Evolutionary conservation across 164 flowering plant genomes (phyloP), one percentile per base, ranked within the genome.

Genomic region (Brasenia schreberi): DNA sequence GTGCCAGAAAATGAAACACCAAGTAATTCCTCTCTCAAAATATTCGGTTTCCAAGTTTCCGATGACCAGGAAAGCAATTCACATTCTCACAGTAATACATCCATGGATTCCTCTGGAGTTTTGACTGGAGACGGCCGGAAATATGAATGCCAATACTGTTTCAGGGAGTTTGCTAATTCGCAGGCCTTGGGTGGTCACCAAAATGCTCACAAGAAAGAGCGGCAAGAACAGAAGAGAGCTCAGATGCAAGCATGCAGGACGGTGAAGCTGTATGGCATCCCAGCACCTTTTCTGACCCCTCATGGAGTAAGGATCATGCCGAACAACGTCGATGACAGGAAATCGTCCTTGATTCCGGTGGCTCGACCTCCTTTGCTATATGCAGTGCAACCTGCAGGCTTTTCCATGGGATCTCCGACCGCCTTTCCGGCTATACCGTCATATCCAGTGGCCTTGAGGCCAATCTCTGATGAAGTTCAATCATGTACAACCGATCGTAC

Each of bases 131-230:
- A 79, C 61, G 83, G 79, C 72, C 82, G 97, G 65, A 92, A 86
- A 73, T 90, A 79, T 81, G 97, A 88, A 90, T 92, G 98, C 71
- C 98, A 92, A 69, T 92, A 90, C 77, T 92, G 98, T 67, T 85
- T 79, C 80, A 70, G 98, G 0, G 98, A 90, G 69, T 92, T 92
- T 67, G 92, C 93, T n/a, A 92, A 92, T 73, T 92, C 98, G 0
- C 98, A 92, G 69, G 98, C 98, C 16, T 74, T 92, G 5, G 98
- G 98, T 5, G 98, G 98, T 61, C 98, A 92, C 71, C 98, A 92
- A 71, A 92, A 92, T 82, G 98, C 97, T 10, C 97, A 92, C 78
- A 92, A 92, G 73, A 92, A 92, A 69, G 97, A 90, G 70, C 53
- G 98, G 0, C 98, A 92, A 73, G 93, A 90, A 73, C 81, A 85